Base-by-base conservation (phyloP, 2,329 filamentous ascomycete species). In the Xylariaceae sp. region DNA sequence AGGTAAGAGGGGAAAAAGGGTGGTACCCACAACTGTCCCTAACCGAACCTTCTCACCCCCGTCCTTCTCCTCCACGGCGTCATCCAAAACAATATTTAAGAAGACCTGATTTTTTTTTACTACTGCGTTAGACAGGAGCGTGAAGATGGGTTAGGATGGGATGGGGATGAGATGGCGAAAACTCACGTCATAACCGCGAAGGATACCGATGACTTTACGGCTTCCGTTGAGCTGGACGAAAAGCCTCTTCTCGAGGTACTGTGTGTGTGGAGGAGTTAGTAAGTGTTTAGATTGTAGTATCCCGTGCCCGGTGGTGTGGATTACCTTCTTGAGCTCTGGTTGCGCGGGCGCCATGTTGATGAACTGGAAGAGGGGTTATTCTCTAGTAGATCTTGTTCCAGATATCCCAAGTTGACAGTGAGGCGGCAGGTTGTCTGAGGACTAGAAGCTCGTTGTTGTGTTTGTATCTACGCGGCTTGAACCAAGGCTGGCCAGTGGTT, bases 221-320 rank as follows among this genome's bases (percentile, higher is more conserved):
- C 89, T 95, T 60, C 92, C 92, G 67, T 98, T 98, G 38, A 98
- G 73, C 67, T 98, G 90, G 52, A 97, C 88, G 66, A 96, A 95
- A 60, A 98, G 78, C 68, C 90, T 80, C 80, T 98, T 98, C 75
- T 98, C 92, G 68, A 98, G 88, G 68, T 98, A 98, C 92, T 98
- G 57, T n/a, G n/a, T n/a, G n/a, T n/a, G n/a, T 34, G 36, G 12
- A 14, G 41, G 47, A 24, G 31, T 35, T 34, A 37, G 36, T 50
- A 28, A 50, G 44, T 39, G 18, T 16, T 19, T n/a, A n/a, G 34
- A 27, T 15, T 31, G 15, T 15, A 31, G 27, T 48, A 21, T 47
- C 41, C 28, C 36, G 6, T 19, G 2, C 5, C 2, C 17, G 11
- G 14, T 5, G 14, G 36, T 31, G 19, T 32, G 16, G 26, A 41